A percentile compares a stretch with the other conserved stretches of the same genome.
These are phyloP conservation scores for Malus sylvestris DNA, from an alignment of 306 rosid species.

Conservation along the genomic window DNA sequence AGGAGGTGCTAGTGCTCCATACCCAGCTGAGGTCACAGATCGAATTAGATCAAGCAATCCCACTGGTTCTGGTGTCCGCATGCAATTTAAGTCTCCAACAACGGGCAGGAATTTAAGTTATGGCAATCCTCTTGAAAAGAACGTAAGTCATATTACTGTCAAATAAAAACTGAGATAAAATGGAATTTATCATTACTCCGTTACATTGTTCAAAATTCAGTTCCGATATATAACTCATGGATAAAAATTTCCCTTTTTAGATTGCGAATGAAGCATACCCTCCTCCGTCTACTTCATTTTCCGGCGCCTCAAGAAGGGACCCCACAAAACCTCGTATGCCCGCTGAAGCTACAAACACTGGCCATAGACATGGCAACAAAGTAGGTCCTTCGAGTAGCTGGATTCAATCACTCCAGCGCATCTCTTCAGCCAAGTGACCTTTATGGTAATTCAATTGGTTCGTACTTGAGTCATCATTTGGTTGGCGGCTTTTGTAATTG, in stretches of 20 bases:
- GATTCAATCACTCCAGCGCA: conserved; percentile 78
- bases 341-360: conserved; percentile 46
- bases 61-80: conserved; percentile 51
- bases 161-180: neutral
- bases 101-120: conserved; percentile 43
- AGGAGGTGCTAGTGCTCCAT: conserved; percentile 31
- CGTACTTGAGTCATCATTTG: conserved; percentile 6
- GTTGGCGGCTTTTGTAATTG: conserved; percentile 1
- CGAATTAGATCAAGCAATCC: conserved; percentile 48
- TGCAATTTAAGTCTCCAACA: conserved; percentile 64
- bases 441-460: conserved; percentile 35
- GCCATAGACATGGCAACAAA: conserved; percentile 50
- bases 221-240: neutral
- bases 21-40: conserved; percentile 49
- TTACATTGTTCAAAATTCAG: neutral
- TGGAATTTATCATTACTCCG: neutral
- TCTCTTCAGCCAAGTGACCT: conserved; percentile 61
- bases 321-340: conserved; percentile 44
- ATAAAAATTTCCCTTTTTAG: conserved; percentile 32
- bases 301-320: conserved; percentile 58
- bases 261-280: conserved; percentile 44
- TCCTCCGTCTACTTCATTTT: conserved; percentile 55
- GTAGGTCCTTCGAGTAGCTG: conserved; percentile 84
- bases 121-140: conserved; percentile 58
- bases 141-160: conserved; percentile 36